A percentile compares a stretch with the other conserved stretches of the same genome.
Evolutionary conservation across 768 basidiomycete genomes (phyloP).

Genomic region (Termitomyces sp.): DNA sequence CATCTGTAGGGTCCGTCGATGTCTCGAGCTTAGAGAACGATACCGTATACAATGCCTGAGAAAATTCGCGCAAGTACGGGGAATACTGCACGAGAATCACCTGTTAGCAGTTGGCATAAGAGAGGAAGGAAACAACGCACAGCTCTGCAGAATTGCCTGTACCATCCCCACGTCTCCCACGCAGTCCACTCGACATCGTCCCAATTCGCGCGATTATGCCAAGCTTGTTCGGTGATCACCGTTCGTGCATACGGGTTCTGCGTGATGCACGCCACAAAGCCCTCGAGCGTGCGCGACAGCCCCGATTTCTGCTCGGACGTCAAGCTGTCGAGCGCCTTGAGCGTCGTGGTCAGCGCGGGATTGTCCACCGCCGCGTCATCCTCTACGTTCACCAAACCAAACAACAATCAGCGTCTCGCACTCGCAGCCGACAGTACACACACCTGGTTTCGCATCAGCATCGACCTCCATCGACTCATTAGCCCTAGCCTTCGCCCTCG

Average conservation of each 20-base stretch:
- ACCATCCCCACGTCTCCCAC: conserved; percentile 93
- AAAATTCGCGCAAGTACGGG: conserved; percentile 71
- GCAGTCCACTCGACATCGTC: conserved; percentile 70
- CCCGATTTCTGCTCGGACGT: conserved; percentile 74
- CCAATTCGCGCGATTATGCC: conserved; percentile 71
- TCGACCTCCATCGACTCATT: conserved; percentile 69
- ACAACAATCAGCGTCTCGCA: neutral
- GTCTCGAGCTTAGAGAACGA: conserved; percentile 64
- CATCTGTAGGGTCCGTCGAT: conserved; percentile 49
- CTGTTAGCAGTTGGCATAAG: neutral
- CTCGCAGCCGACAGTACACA: neutral
- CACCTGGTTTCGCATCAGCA: conserved; percentile 51
- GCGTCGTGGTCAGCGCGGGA: conserved; percentile 61
- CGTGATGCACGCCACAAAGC: conserved; percentile 66
- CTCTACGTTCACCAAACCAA: conserved; percentile 9
- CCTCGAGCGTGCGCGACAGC: conserved; percentile 66
- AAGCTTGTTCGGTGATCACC: conserved; percentile 61
- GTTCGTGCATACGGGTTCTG: conserved; percentile 48
- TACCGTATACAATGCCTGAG: conserved; percentile 63
- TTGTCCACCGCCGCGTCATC: conserved; percentile 54
- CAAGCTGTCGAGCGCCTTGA: conserved; percentile 71
- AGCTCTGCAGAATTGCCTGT: conserved; percentile 78
- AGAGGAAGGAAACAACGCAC: conserved; percentile 36
- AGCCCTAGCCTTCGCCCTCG: conserved; percentile 63
- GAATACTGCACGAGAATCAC: conserved; percentile 49